phyloP scores from a whole-genome alignment of 2,329 filamentous ascomycete species.

The Dothideomycetes sp. region DNA sequence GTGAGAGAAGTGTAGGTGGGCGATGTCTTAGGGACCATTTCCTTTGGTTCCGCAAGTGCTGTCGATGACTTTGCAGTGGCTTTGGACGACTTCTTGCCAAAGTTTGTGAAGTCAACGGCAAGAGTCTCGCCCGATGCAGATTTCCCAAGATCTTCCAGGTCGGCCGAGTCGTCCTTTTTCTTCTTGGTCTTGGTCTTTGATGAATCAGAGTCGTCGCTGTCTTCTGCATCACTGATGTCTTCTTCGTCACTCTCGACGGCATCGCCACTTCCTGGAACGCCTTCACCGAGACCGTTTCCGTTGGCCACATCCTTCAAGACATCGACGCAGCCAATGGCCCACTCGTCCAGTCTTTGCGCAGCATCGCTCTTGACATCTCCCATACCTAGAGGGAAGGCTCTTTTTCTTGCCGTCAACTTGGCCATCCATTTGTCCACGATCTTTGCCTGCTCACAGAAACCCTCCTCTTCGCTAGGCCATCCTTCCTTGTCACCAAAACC shows the following conservation, averaged over 20 bases:
- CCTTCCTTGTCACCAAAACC: constrained; percentile 84
- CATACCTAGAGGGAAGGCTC: constrained; percentile 81
- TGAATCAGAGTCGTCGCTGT: constrained; percentile 22
- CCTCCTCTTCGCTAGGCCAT: constrained; percentile 83
- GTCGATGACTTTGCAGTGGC: constrained; percentile 26
- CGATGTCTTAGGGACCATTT: constrained; percentile 88
- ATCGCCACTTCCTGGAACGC: constrained; percentile 71
- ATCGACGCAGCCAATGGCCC: constrained; percentile 63
- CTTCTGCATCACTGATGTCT: constrained; percentile 45
- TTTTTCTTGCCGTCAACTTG: constrained; percentile 75
- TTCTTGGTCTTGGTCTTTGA: constrained; percentile 17
- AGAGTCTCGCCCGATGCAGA: constrained; percentile 37
- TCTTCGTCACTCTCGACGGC: constrained; percentile 77
- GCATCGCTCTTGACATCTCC: constrained; percentile 74
- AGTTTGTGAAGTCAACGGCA: constrained; percentile 79
- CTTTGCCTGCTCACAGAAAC: constrained; percentile 86
- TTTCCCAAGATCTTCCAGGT: constrained; percentile 71
- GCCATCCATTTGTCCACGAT: constrained; percentile 95
- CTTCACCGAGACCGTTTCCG: constrained; percentile 47
- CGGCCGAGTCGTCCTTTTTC: constrained; percentile 35
- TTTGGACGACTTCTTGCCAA: constrained; percentile 39
- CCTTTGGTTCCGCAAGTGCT: constrained; percentile 48
- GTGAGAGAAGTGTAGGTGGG: constrained; percentile 83
- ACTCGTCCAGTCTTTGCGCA: constrained; percentile 58
- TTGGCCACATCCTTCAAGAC: constrained; percentile 50